Conservation (phyloP, 2,329 filamentous ascomycete species). For the Colletotrichum cereale region DNA sequence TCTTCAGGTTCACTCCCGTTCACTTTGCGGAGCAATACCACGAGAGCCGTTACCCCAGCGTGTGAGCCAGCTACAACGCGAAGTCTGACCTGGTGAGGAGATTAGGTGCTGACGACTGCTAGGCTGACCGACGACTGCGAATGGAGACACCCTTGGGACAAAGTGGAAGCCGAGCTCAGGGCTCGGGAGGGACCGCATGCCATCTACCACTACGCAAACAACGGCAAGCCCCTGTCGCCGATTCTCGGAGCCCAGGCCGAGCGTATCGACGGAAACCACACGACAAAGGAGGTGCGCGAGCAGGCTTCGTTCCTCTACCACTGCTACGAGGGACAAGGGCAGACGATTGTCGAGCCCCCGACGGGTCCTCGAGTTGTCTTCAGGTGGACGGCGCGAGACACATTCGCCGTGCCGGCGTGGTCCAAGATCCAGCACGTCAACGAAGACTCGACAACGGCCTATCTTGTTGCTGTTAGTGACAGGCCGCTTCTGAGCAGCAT, state of each 20-base stretch:
- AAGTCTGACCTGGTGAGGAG: not conserved
- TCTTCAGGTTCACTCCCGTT: slow-evolving; percentile 62
- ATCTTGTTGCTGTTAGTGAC: slow-evolving; percentile 52
- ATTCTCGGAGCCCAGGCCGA: slow-evolving; percentile 64
- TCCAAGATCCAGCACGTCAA: slow-evolving; percentile 61
- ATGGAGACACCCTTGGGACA: slow-evolving; percentile 59
- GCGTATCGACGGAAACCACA: slow-evolving; percentile 53
- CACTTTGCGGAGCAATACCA: slow-evolving; percentile 67
- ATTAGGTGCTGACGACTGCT: slow-evolving; percentile 11
- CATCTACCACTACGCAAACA: slow-evolving; percentile 53
- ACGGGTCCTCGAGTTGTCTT: slow-evolving; percentile 50
- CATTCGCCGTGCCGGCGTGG: slow-evolving; percentile 67
- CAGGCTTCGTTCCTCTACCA: slow-evolving; percentile 66
- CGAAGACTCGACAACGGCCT: slow-evolving; percentile 45
- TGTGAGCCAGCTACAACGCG: slow-evolving; percentile 43
- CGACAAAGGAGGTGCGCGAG: slow-evolving; percentile 55
- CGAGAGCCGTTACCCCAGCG: slow-evolving; percentile 61
- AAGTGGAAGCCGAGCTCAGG: slow-evolving; percentile 56
- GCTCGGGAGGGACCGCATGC: slow-evolving; percentile 45
- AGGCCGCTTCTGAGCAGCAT: slow-evolving; percentile 50
- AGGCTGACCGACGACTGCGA: slow-evolving; percentile 51
- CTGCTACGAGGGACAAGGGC: slow-evolving; percentile 61
- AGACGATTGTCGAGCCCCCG: slow-evolving; percentile 53
- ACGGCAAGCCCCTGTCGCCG: slow-evolving; percentile 53
- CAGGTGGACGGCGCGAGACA: slow-evolving; percentile 62